Conservation (phyloP, 495 filamentous ascomycete species). For the Pyrenula massariospora region DNA sequence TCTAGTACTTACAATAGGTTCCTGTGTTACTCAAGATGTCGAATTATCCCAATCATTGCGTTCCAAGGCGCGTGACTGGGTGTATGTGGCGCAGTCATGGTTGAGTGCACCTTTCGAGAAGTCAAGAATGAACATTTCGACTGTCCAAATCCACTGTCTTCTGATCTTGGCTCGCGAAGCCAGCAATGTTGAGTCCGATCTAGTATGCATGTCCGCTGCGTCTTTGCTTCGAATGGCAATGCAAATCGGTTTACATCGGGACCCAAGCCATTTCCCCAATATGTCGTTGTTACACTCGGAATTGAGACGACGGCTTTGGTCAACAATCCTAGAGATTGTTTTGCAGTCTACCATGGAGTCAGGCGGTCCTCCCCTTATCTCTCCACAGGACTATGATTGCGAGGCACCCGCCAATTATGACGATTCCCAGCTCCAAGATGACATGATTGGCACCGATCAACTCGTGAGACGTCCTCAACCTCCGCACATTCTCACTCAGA, state of each 20-base stretch:
- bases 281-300: conserved; percentile 36
- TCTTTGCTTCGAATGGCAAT: conserved; percentile 36
- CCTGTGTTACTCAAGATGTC: conserved; percentile 23
- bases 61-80: conserved; percentile 28
- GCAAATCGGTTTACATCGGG: conserved; percentile 40
- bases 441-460: not conserved
- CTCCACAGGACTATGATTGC: conserved; percentile 38
- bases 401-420: conserved; percentile 35
- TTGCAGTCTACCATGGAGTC: conserved; percentile 38
- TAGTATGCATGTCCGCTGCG: conserved; percentile 37
- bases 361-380: conserved; percentile 35
- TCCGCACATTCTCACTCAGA: conserved; percentile 19
- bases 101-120: conserved; percentile 36
- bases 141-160: conserved; percentile 39
- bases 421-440: conserved; percentile 14
- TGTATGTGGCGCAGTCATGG: conserved; percentile 42
- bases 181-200: conserved; percentile 24
- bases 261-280: conserved; percentile 33
- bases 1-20: conserved; percentile 34
- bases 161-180: conserved; percentile 34
- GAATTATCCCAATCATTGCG: conserved; percentile 20
- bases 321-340: conserved; percentile 40
- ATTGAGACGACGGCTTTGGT: conserved; percentile 43
- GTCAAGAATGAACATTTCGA: conserved; percentile 24
- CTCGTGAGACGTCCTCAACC: conserved; percentile 7